Base-by-base conservation (phyloP, 2,329 filamentous ascomycete genomes). In the Trichoderma sp. region DNA sequence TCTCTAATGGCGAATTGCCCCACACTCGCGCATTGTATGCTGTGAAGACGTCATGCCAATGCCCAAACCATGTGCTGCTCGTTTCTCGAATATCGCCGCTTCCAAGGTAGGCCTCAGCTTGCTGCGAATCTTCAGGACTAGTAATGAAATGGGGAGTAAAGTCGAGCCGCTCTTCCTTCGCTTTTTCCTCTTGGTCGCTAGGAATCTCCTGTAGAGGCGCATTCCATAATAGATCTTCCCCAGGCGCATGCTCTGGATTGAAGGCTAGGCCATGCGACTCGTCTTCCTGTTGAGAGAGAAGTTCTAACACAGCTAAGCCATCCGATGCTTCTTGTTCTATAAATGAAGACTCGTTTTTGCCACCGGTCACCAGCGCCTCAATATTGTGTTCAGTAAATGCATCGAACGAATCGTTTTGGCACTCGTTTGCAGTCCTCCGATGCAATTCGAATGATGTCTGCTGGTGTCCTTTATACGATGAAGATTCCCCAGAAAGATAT, bases 1-100 rank as follows among this genome's bases (percentile, higher is more conserved):
- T 13, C 21, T 18, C 46, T 16, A 28, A 54, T 24, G 26, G 52
- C 18, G 26, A 46, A 66, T 46, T 58, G 11, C 63, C 63, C 63
- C 63, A 66, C 32, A 66, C 51, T 30, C 52, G 63, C 7, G 63
- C 63, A 58, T 66, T 66, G 34, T 66, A 66, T 18, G 51, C 18
- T 26, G 63, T 56, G 28, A 66, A 66, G 18, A 66, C 63, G 13
- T 32, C 51, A 34, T 55, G 16, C 63, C 63, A 66, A 26, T 66
- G 46, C 24, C 26, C 49, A 18, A 58, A 2, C 63, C 63, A 66
- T 32, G 63, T 66, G 21, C 18, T 46, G 18, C 52, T 30, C 13
- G 63, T 54, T 21, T 58, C 52, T 32, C 24, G 51, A 14, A 34
- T 49, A 30, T 58, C 49, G 26, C 24, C 37, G 10, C n/a, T 58